Percentiles rank a stretch among this genome's conserved stretches.
Conservation (phyloP, 345 rosid species). For the Tarenaya hassleriana region DNA sequence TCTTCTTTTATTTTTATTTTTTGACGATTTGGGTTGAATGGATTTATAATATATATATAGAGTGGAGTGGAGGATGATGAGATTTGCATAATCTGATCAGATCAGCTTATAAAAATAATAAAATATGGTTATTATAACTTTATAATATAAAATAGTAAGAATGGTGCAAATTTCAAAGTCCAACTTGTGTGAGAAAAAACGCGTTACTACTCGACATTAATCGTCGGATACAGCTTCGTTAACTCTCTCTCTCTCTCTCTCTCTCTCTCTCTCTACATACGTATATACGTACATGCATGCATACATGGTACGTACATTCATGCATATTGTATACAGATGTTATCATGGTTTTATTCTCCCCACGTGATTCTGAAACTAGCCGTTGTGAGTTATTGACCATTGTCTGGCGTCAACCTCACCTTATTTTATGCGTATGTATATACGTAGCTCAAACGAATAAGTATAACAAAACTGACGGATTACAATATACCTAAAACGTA, state of each 20-base stretch:
- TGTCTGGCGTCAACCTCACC: too few relatives aligned
- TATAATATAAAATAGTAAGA: too few relatives aligned
- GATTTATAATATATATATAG: constrained; percentile 20
- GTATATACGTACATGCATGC: too few relatives aligned
- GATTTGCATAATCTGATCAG: constrained; percentile 17
- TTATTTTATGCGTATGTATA: too few relatives aligned
- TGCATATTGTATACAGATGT: neutral
- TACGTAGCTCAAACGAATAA: too few relatives aligned
- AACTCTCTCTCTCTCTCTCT: constrained; percentile 5
- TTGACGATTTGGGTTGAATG: constrained; percentile 5
- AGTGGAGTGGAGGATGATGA: constrained; percentile 15
- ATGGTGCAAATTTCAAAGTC: too few relatives aligned
- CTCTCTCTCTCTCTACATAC: constrained; percentile 16
- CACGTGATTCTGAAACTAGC: too few relatives aligned
- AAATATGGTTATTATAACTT: neutral
- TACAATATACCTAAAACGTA: too few relatives aligned
- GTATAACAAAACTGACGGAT: too few relatives aligned
- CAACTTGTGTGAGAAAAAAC: too few relatives aligned
- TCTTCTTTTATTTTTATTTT: constrained; percentile 13
- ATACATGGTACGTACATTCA: constrained; percentile 16
- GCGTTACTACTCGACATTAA: too few relatives aligned
- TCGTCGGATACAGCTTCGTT: neutral
- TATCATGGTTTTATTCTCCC: neutral
- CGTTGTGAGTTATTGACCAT: too few relatives aligned
- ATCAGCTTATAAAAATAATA: neutral